Conservation (phyloP, 257 asterid species). For the Fraxinus pennsylvanica region DNA sequence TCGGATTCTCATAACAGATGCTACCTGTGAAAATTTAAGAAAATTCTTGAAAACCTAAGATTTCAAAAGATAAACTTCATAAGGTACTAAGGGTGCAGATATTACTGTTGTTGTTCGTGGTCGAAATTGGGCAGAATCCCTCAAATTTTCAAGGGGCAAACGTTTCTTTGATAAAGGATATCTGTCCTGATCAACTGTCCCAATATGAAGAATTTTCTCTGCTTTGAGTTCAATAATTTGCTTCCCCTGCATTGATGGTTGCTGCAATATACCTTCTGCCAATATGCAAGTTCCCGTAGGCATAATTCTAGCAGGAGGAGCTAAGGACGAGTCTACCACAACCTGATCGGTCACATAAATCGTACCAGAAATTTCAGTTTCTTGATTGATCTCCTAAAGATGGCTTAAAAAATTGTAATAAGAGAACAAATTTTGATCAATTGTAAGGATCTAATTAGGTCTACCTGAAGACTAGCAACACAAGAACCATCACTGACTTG, state of each 20-base stretch:
- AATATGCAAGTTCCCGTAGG: constrained; percentile 75
- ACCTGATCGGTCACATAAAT: constrained; percentile 41
- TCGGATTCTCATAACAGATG: constrained; percentile 73
- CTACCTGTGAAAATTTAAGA: constrained; percentile 53
- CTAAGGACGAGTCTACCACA: constrained; percentile 67
- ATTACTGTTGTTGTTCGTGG: constrained; percentile 83
- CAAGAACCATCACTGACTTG: constrained; percentile 81
- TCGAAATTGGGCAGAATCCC: constrained; percentile 73
- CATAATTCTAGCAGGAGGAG: constrained; percentile 64
- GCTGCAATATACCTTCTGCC: constrained; percentile 71
- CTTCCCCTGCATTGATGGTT: constrained; percentile 56
- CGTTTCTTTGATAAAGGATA: constrained; percentile 82
- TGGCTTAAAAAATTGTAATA: neutral
- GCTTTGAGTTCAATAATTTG: constrained; percentile 63
- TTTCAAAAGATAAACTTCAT: neutral
- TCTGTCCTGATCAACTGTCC: constrained; percentile 56
- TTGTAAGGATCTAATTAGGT: neutral
- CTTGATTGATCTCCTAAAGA: neutral
- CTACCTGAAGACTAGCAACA: constrained; percentile 60
- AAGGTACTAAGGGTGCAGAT: neutral
- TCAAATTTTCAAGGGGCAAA: constrained; percentile 64
- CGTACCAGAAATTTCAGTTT: neutral
- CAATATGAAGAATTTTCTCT: constrained; percentile 62
- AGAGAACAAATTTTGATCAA: neutral
- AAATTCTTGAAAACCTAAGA: neutral